Evolutionary conservation across 148 eudicot genomes (phyloP).

Genomic region (Cornus florida): DNA sequence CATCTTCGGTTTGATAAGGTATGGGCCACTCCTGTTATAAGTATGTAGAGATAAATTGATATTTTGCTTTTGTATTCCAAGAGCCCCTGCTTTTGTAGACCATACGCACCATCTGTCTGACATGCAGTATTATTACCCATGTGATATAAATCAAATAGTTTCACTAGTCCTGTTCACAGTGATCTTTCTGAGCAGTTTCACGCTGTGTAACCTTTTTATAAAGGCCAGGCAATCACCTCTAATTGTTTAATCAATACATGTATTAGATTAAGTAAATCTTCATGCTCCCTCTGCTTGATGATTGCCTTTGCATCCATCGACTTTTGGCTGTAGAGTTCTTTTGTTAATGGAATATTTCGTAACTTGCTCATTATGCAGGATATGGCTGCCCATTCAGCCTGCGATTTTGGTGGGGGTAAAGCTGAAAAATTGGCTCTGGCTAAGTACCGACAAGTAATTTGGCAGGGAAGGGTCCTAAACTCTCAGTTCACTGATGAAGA

Average conservation of each 20-base stretch:
- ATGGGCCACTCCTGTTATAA: slow-evolving; percentile 7
- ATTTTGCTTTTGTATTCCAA: too few species aligned
- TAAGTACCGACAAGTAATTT: slow-evolving; percentile 77
- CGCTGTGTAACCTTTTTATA: too few species aligned
- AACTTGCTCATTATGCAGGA: slow-evolving; percentile 47
- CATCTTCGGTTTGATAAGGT: slow-evolving; percentile 98
- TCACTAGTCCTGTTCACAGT: not conserved
- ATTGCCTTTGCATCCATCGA: not conserved
- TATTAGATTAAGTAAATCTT: not conserved
- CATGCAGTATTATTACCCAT: too few species aligned
- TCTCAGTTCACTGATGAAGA: slow-evolving; percentile 97
- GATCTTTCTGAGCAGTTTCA: not conserved
- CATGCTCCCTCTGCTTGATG: not conserved
- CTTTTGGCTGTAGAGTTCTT: not conserved
- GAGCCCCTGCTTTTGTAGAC: too few species aligned
- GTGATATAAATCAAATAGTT: not conserved
- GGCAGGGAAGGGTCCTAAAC: slow-evolving; percentile 96
- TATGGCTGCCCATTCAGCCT: slow-evolving; percentile 99
- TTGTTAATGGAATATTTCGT: not conserved
- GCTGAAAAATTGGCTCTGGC: slow-evolving; percentile 92
- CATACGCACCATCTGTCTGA: too few species aligned
- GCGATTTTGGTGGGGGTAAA: slow-evolving; percentile 97
- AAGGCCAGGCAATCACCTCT: not conserved
- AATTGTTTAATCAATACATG: not conserved
- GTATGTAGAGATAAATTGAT: too few species aligned